A percentile compares a stretch with the other conserved stretches of the same genome.
phyloP scores from a whole-genome alignment of 768 basidiomycete species.

The Amanita thiersii region DNA sequence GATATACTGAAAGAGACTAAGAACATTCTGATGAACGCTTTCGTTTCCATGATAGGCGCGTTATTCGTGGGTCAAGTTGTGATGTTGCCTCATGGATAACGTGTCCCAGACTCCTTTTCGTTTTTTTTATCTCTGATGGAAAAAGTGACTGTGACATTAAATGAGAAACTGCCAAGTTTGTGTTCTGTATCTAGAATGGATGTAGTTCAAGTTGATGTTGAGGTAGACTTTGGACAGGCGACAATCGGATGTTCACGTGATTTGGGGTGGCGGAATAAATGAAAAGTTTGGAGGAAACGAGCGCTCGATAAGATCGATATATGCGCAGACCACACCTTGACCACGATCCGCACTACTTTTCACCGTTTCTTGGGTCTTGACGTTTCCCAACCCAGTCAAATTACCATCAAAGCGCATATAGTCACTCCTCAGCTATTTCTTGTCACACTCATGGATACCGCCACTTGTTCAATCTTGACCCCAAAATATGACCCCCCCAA shows the following conservation, averaged over 20 bases:
- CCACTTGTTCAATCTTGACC: neutral
- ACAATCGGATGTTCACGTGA: slow-evolving; percentile 8
- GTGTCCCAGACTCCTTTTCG: neutral
- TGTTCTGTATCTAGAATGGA: too few species aligned
- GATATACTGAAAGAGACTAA: neutral
- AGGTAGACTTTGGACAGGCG: too few species aligned
- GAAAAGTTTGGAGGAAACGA: neutral
- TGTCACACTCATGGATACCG: slow-evolving; percentile 1
- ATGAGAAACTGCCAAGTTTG: too few species aligned
- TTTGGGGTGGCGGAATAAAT: neutral
- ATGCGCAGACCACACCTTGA: slow-evolving; percentile 4
- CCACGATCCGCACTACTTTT: neutral
- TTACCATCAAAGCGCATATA: slow-evolving; percentile 6
- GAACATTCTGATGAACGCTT: neutral
- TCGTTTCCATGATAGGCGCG: neutral
- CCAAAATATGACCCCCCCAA: slow-evolving; percentile 1
- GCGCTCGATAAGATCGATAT: slow-evolving; percentile 6
- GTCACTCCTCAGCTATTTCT: slow-evolving; percentile 6
- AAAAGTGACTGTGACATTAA: too few species aligned
- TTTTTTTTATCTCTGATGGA: neutral
- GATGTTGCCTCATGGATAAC: too few species aligned
- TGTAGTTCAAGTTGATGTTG: too few species aligned
- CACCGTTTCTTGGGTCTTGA: slow-evolving; percentile 5
- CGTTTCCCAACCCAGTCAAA: neutral
- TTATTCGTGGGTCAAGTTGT: neutral